Evolutionary conservation across 345 rosid species (phyloP).

Genomic region (Isatis tinctoria): DNA sequence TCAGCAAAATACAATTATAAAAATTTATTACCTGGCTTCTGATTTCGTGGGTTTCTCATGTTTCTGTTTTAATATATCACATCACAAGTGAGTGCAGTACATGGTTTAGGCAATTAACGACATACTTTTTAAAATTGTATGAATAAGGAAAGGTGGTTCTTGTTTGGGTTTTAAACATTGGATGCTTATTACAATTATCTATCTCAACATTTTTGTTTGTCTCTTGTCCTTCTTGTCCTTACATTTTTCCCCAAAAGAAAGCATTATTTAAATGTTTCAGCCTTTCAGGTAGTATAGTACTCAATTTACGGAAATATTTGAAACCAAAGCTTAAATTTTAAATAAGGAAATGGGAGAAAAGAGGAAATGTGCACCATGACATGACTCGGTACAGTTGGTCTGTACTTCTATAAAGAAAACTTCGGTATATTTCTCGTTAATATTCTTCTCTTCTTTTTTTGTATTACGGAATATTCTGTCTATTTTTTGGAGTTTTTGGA

Average conservation of each 20-base stretch:
- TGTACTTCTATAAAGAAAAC: constrained; percentile 19
- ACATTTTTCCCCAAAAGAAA: no score
- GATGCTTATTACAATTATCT: constrained; percentile 20
- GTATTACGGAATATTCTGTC: constrained; percentile 9
- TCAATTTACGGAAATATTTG: not conserved
- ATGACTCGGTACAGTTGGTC: constrained; percentile 23
- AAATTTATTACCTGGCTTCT: not conserved
- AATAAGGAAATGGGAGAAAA: not conserved
- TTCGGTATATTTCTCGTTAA: not conserved
- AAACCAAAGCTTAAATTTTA: not conserved
- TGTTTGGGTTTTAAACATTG: constrained; percentile 26
- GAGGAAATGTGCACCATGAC: constrained; percentile 16
- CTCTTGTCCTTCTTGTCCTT: not conserved
- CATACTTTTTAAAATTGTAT: not conserved
- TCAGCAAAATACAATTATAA: not conserved
- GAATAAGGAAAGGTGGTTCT: constrained; percentile 9
- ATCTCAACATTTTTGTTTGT: not conserved
- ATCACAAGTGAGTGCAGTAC: not conserved
- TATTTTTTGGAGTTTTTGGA: not conserved
- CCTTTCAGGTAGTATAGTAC: constrained; percentile 7
- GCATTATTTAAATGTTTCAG: constrained; percentile 6
- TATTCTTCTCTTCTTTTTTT: constrained; percentile 7
- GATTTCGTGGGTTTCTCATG: not conserved
- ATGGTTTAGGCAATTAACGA: not conserved
- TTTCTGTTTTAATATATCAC: not conserved